Percentiles rank a stretch among this genome's conserved stretches.
phyloP scores from a whole-genome alignment of 1,284 basidiomycete genomes.

The Ganoderma leucocontextum region DNA sequence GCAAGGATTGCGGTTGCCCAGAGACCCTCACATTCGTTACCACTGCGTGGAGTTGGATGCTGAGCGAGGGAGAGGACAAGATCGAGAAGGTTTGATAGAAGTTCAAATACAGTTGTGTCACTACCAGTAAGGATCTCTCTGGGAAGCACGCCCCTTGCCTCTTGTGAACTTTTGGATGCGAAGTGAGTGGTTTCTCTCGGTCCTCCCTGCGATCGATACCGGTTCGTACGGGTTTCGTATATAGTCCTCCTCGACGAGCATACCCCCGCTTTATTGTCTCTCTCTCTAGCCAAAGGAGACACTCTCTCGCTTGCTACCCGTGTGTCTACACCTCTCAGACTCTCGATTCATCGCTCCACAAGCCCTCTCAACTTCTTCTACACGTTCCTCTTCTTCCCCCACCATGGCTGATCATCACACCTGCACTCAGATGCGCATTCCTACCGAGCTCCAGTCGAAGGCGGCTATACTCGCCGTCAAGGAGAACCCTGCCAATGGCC shows the following conservation, averaged over 20 bases:
- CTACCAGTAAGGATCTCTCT: neutral
- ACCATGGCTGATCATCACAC: neutral
- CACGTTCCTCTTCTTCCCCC: neutral
- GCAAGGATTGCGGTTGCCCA: constrained; percentile 84
- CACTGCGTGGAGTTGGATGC: constrained; percentile 47
- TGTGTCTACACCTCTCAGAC: neutral
- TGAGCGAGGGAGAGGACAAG: neutral
- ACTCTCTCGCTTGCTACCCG: neutral
- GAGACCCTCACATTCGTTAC: constrained; percentile 85
- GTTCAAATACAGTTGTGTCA: neutral
- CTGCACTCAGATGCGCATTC: neutral
- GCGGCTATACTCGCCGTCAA: neutral
- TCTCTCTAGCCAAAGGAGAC: neutral
- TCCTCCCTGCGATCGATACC: too few species aligned
- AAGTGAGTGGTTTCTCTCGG: too few species aligned
- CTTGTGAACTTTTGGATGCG: neutral
- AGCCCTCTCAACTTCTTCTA: neutral
- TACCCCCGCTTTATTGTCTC: neutral
- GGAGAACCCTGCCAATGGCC: neutral
- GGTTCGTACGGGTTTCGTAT: neutral
- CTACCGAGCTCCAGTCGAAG: neutral
- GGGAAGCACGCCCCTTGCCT: neutral
- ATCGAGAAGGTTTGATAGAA: neutral
- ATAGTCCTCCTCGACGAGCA: neutral
- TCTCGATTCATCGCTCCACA: neutral